Evolutionary conservation across 1,139 yeast species (phyloP).

Genomic region (Saccharomycopsis hybrid): DNA sequence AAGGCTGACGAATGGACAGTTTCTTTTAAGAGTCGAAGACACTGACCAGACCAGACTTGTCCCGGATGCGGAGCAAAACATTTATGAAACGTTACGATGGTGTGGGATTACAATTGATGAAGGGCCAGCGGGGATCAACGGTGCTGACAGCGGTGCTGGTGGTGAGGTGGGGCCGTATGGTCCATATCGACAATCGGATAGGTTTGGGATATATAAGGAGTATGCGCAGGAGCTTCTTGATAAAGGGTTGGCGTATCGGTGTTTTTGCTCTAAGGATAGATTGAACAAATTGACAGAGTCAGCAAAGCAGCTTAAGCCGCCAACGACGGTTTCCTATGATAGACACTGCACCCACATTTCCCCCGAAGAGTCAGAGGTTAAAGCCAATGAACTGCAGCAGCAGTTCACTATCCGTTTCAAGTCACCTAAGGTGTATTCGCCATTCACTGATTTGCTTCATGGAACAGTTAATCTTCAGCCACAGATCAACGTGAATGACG

Average conservation of each 20-base stretch:
- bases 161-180: slow-evolving; percentile 55
- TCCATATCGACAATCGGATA: slow-evolving; percentile 81
- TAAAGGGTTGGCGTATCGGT: slow-evolving; percentile 72
- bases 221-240: slow-evolving; percentile 53
- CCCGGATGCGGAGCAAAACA: slow-evolving; percentile 73
- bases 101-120: slow-evolving; percentile 73
- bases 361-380: slow-evolving; percentile 31
- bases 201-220: slow-evolving; percentile 55
- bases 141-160: slow-evolving; percentile 22
- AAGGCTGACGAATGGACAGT: slow-evolving; percentile 70
- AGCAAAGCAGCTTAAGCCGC: slow-evolving; percentile 72
- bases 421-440: slow-evolving; percentile 65
- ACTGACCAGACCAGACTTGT: slow-evolving; percentile 81
- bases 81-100: slow-evolving; percentile 73
- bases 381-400: slow-evolving; percentile 29
- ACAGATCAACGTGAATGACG: slow-evolving; percentile 62
- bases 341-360: slow-evolving; percentile 56
- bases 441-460: slow-evolving; percentile 66
- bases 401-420: slow-evolving; percentile 50
- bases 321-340: slow-evolving; percentile 89
- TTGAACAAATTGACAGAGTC: slow-evolving; percentile 59
- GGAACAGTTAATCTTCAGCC: slow-evolving; percentile 75
- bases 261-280: slow-evolving; percentile 82
- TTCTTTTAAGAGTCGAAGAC: slow-evolving; percentile 79
- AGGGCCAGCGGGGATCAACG: slow-evolving; percentile 45